A percentile compares a stretch with the other conserved stretches of the same genome.
phyloP scores from a whole-genome alignment of 768 basidiomycete genomes.

The Auricularia cornea region DNA sequence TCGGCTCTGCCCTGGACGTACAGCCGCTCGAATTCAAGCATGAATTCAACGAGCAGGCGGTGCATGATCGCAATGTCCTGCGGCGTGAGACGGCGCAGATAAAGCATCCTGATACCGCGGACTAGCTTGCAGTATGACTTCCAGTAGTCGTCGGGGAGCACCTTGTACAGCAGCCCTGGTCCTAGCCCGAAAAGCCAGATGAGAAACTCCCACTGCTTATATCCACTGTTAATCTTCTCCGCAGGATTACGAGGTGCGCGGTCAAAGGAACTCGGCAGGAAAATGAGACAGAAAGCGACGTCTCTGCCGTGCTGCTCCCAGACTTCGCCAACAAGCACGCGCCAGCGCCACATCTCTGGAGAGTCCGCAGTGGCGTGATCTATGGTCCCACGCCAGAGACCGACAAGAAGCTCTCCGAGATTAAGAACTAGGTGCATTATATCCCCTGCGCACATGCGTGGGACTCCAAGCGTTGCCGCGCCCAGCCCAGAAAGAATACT shows the following conservation, averaged over 20 bases:
- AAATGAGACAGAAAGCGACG: constrained; percentile 23
- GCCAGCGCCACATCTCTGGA: constrained; percentile 26
- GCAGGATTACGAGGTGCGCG: constrained; percentile 33
- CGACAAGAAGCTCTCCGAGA: constrained; percentile 25
- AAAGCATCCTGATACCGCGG: constrained; percentile 15
- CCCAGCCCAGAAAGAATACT: constrained; percentile 30
- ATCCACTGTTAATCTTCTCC: constrained; percentile 32
- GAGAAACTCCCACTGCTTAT: constrained; percentile 31
- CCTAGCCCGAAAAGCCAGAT: constrained; percentile 22
- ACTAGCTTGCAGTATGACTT: constrained; percentile 28
- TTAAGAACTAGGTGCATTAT: constrained; percentile 37
- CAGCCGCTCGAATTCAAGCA: constrained; percentile 25
- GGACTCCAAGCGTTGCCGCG: neutral
- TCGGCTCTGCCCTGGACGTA: constrained; percentile 22
- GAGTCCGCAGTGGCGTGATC: constrained; percentile 18
- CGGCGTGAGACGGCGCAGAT: constrained; percentile 14
- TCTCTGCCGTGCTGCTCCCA: constrained; percentile 31
- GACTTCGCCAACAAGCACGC: constrained; percentile 12
- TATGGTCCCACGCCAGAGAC: constrained; percentile 25
- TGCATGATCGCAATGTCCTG: constrained; percentile 19
- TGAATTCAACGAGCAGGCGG: constrained; percentile 20
- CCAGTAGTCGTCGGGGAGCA: constrained; percentile 9
- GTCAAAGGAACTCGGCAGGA: constrained; percentile 34
- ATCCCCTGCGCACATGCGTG: constrained; percentile 14
- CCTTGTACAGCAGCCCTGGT: neutral